Evolutionary conservation across 805 yeast species (phyloP), one percentile per base, ranked within the genome.

Genomic region (Sugiyamaella mastotermitis): DNA sequence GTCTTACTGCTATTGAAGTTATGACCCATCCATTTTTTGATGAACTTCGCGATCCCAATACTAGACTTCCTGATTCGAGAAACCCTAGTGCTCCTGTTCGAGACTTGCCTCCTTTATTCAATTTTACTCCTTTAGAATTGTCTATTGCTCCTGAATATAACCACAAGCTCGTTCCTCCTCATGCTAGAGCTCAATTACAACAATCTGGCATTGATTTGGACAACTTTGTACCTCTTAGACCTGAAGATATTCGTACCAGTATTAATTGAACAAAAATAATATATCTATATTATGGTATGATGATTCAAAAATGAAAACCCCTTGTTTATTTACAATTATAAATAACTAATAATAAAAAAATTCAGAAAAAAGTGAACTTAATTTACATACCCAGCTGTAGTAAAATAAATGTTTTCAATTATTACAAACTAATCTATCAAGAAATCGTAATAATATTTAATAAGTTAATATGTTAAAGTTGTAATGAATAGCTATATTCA

Each of bases 401-500:
- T n/a, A n/a, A n/a, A n/a, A n/a, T n/a, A n/a, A n/a, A n/a, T n/a
- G n/a, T n/a, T n/a, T n/a, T n/a, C n/a, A n/a, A n/a, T n/a, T n/a
- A n/a, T n/a, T n/a, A n/a, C n/a, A n/a, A n/a, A n/a, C n/a, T n/a
- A n/a, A n/a, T n/a, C n/a, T n/a, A n/a, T n/a, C n/a, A n/a, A n/a
- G n/a, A n/a, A n/a, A n/a, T n/a, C n/a, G n/a, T n/a, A n/a, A n/a
- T n/a, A n/a, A n/a, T n/a, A n/a, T n/a, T n/a, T n/a, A n/a, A n/a
- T n/a, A n/a, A n/a, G n/a, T n/a, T n/a, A n/a, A n/a, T 13, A 10
- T 14, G 3, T 40, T 65, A 84, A 50, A 85, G 66, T 21, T 94
- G 87, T 57, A 88, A 73, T 32, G 95, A 82, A 58, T 92, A 90
- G 46, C 94, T 83, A 62, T 88, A 90, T 61, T 90, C 97, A 56